Base-by-base conservation (phyloP, 257 asterid genomes). In the Sherardia arvensis region DNA sequence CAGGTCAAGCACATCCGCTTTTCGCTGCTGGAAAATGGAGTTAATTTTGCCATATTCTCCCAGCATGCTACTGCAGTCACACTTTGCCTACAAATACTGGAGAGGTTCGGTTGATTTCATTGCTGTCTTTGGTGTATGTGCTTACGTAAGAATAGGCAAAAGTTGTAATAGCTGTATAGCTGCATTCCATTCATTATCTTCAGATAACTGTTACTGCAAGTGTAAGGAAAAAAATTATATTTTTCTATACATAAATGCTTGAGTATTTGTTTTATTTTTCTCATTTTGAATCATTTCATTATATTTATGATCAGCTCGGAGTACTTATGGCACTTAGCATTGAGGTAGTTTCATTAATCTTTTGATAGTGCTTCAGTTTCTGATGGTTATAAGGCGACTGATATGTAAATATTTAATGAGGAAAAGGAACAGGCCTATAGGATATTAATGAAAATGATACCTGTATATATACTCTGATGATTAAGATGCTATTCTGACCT, bases 1-100 rank as follows among this genome's bases (percentile, higher is more conserved):
- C 90, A 27, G 99, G 99, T 70, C 88, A 78, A 75, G 89, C 90
- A 34, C 87, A 83, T 73, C 99, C 96, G 48, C 67, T 92, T 82
- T 73, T 92, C 87, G 3, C 83, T 81, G 75, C 83, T 79, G 66
- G 96, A 89, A 79, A 76, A 28, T 73, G 97, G 99, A 59, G 79
- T 67, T 71, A 92, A 92, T 77, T 92, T 92, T 76, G 94, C 99
- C 8, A 81, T 92, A 69, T 92, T 85, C 76, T 85, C 99, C 43
- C 88, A 80, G 77, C 86, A 90, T 90, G 95, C 96, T 67, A 84
- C 92, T 48, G 71, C 85, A 27, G 88, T 90, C 72, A 87, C 90
- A 5, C 99, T 92, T 49, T 85, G 97, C 76, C 75, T 92, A 65
- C 58, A 76, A 68, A 90, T 82, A 70, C 83, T 77, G 53, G 79